phyloP scores from a whole-genome alignment of 129 eudicot genomes.

The Deinandra increscens region DNA sequence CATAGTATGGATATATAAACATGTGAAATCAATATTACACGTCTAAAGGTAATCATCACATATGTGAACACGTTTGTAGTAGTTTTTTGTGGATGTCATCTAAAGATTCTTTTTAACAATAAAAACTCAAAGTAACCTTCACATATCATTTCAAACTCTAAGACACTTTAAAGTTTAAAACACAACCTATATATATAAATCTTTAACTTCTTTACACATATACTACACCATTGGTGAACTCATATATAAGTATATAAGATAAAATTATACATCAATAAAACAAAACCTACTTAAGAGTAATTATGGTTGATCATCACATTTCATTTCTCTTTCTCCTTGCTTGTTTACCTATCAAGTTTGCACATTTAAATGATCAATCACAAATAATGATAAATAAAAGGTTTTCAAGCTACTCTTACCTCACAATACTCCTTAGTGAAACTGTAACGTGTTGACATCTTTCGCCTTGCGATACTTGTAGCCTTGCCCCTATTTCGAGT shows the following conservation, averaged over 20 bases:
- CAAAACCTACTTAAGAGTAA: neutral
- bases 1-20: too few relatives aligned
- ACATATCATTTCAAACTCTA: neutral
- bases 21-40: too few relatives aligned
- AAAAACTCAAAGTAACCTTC: neutral
- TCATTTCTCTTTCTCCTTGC: conserved; percentile 25
- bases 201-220: conserved; percentile 16
- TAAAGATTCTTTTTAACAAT: too few relatives aligned
- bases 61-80: too few relatives aligned
- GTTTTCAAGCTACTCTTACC: conserved; percentile 19
- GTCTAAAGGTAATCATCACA: too few relatives aligned
- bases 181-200: conserved; percentile 4
- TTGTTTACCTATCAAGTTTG: conserved; percentile 21
- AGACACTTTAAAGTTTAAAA: conserved; percentile 14
- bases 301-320: conserved; percentile 28
- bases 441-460: conserved; percentile 38
- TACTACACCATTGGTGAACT: conserved; percentile 25
- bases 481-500: conserved; percentile 40
- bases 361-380: neutral
- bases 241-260: neutral
- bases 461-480: conserved; percentile 43
- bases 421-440: conserved; percentile 40
- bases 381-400: neutral
- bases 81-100: too few relatives aligned
- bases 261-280: neutral